Evolutionary conservation across 805 yeast species (phyloP), one percentile per base, ranked within the genome.

Genomic region (Candida pseudoglaebosa): DNA sequence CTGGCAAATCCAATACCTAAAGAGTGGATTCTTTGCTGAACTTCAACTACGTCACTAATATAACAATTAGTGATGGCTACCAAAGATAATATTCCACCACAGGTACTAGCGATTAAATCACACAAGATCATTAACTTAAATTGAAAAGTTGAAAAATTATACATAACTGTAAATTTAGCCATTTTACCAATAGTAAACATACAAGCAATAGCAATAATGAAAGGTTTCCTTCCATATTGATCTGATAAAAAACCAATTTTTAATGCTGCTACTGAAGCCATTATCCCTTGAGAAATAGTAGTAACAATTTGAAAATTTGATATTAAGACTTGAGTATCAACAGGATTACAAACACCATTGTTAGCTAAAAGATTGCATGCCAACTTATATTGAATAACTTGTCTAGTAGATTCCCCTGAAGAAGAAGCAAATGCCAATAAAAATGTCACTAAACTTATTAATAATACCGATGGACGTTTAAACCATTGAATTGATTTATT

Each of bases 21-120:
- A 15, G 73, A 66, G 38, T 74, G 70, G 17, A 78, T 72, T 44
- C 95, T 63, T 39, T 75, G 68, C 24, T 66, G 70, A 1, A 85
- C 73, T 15, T 79, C 82, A 5, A 80, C 80, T 28, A 86, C 78
- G 61, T 88, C 96, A 3, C 87, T 68, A 13, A 84, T 70, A 53
- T 86, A 88, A 43, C 90, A 77, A 52, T 81, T 81, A 9, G 78
- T 63, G 21, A 83, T 61, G 7, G 82, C 76, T 36, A 83, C 50
- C 24, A 81, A 49, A 4, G 80, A 70, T 42, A 77, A 58, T 6
- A 73, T 36, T 0, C 88, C 83, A 17, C 96, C 96, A n/a, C 81
- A 75, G 3, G 73, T 37, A 18, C 78, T 69, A 21, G 69, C 71
- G 1, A 82, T 24, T 1, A 73, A 41, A 10, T 70, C 70, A 2